Evolutionary conservation across 257 asterid genomes (phyloP).

Genomic region (Solanum corneliomulleri): DNA sequence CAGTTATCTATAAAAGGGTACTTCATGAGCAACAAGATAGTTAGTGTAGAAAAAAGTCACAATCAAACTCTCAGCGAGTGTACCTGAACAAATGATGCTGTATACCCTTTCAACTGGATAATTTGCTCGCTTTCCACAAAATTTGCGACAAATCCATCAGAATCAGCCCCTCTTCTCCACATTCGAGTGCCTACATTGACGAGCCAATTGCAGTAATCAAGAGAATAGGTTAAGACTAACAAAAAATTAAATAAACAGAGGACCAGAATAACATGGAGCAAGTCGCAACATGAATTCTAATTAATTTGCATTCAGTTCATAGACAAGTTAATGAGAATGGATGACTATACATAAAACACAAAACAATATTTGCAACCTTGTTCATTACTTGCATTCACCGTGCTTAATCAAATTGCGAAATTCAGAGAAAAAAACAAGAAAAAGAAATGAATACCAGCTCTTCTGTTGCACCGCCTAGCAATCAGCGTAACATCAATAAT

Average conservation of each 20-base stretch:
- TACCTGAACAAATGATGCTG: conserved; percentile 88
- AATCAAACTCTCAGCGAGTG: not conserved
- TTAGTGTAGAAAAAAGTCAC: too few species aligned
- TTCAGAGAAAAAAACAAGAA: not conserved
- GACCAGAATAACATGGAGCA: not conserved
- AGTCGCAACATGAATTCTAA: not conserved
- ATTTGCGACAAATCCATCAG: conserved; percentile 94
- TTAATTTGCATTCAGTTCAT: not conserved
- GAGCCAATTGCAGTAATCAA: not conserved
- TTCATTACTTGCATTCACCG: not conserved
- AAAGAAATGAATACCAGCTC: conserved; percentile 44
- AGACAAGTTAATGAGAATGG: not conserved
- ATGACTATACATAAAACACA: not conserved
- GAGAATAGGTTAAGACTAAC: not conserved
- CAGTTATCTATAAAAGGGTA: too few species aligned
- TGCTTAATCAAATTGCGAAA: not conserved
- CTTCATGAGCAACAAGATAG: too few species aligned
- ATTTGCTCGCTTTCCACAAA: conserved; percentile 94
- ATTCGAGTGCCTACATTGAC: conserved; percentile 69
- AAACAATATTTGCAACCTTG: not conserved
- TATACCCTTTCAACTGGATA: conserved; percentile 51
- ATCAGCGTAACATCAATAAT: conserved; percentile 59
- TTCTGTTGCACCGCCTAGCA: conserved; percentile 86
- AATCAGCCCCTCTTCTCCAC: conserved; percentile 99
- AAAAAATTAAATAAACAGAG: not conserved